A percentile compares a stretch with the other conserved stretches of the same genome.
phyloP scores from a whole-genome alignment of 2,329 filamentous ascomycete genomes.

The Colletotrichum coccodes region DNA sequence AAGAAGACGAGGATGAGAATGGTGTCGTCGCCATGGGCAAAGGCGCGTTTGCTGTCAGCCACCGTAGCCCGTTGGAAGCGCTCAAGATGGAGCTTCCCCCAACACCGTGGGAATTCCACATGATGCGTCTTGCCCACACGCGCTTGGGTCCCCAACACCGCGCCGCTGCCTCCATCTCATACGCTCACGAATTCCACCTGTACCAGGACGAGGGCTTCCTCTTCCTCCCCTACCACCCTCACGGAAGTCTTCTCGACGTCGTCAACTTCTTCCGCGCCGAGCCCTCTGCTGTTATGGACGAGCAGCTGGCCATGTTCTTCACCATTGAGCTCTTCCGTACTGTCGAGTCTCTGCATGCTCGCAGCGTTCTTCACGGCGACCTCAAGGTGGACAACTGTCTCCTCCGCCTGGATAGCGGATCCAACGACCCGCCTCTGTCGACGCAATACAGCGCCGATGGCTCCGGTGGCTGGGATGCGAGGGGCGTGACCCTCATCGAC shows the following conservation, averaged over 20 bases:
- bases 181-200: conserved; percentile 89
- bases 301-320: conserved; percentile 94
- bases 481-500: conserved; percentile 90
- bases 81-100: conserved; percentile 95
- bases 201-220: conserved; percentile 92
- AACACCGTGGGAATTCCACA: conserved; percentile 94
- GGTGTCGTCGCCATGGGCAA: conserved; percentile 66
- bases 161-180: conserved; percentile 80
- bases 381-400: conserved; percentile 97
- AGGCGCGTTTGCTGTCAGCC: conserved; percentile 65
- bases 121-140: conserved; percentile 84
- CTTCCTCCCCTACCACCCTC: conserved; percentile 85
- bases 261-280: conserved; percentile 87
- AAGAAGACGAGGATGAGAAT: conserved; percentile 57
- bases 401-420: conserved; percentile 75
- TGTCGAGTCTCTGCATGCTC: conserved; percentile 84
- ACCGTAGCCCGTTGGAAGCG: conserved; percentile 76
- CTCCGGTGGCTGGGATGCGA: conserved; percentile 78
- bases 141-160: conserved; percentile 79
- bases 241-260: conserved; percentile 94
- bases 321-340: conserved; percentile 90
- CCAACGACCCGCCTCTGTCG: conserved; percentile 58
- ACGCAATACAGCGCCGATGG: conserved; percentile 79
- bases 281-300: conserved; percentile 82
- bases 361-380: conserved; percentile 88